These are phyloP conservation scores for Chaetomium sp. DNA, from an alignment of 2,329 filamentous ascomycete genomes.

Conservation along the genomic window DNA sequence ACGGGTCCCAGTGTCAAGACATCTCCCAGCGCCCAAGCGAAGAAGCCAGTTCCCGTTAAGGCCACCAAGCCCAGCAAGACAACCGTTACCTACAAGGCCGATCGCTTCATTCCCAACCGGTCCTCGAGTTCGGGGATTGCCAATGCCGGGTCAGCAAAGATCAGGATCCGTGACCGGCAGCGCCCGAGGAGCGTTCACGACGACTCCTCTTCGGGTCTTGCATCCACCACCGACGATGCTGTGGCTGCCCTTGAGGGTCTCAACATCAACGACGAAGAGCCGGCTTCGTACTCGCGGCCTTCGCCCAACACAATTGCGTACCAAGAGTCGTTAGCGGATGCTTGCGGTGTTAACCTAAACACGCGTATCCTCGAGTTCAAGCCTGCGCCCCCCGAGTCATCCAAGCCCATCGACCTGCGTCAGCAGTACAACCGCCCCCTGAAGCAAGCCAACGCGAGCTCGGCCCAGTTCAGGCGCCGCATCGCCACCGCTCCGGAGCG, in stretches of 20 bases:
- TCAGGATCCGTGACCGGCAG: conserved; percentile 69
- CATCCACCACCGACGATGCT: conserved; percentile 78
- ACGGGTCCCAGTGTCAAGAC: conserved; percentile 68
- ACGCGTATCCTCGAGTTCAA: conserved; percentile 98
- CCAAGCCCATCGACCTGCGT: conserved; percentile 94
- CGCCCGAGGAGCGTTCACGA: conserved; percentile 69
- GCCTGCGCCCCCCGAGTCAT: conserved; percentile 95
- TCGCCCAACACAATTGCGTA: conserved; percentile 89
- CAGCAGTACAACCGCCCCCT: conserved; percentile 98
- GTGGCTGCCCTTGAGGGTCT: conserved; percentile 78
- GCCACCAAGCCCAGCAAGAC: conserved; percentile 69
- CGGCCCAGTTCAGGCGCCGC: conserved; percentile 86
- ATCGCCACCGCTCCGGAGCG: conserved; percentile 94
- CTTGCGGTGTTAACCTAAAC: conserved; percentile 90
- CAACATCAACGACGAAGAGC: conserved; percentile 71
- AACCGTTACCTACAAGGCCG: conserved; percentile 75
- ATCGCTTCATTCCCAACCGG: conserved; percentile 96
- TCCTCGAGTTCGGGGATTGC: conserved; percentile 84
- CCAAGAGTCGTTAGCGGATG: conserved; percentile 85
- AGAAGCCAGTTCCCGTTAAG: conserved; percentile 57
- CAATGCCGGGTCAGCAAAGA: conserved; percentile 80
- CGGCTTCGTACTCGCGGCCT: conserved; percentile 70
- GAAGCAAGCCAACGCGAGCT: conserved; percentile 71
- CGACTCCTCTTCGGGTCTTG: conserved; percentile 75
- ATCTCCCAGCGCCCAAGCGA: conserved; percentile 58